phyloP scores from a whole-genome alignment of 2,329 filamentous ascomycete species.

The Aspergillus nomiae region DNA sequence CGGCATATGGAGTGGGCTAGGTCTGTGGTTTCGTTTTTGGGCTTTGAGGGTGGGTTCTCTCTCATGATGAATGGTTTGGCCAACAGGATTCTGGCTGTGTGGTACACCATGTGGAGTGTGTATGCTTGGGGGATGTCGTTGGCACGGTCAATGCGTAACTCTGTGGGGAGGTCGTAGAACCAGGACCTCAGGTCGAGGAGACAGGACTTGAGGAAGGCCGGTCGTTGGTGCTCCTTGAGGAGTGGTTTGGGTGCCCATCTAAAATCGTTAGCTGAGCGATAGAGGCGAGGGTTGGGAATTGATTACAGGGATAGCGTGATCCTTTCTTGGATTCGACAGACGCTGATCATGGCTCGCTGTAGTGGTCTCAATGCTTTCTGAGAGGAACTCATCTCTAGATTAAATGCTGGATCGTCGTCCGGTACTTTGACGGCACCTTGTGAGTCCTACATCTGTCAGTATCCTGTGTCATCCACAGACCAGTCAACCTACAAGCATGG shows the following conservation, averaged over 20 bases:
- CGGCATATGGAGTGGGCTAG: conserved; percentile 15
- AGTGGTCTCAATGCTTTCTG: background rate
- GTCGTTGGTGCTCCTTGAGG: conserved; percentile 20
- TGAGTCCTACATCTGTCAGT: background rate
- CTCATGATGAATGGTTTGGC: conserved; percentile 30
- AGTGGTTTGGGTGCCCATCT: conserved; percentile 37
- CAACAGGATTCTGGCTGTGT: conserved; percentile 37
- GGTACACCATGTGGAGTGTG: conserved; percentile 38
- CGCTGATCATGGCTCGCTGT: background rate
- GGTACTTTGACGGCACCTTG: background rate
- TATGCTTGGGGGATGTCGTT: conserved; percentile 32
- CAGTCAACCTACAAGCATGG: conserved; percentile 32
- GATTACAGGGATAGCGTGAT: conserved; percentile 34
- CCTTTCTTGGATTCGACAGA: conserved; percentile 23
- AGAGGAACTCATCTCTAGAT: conserved; percentile 19
- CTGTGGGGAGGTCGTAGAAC: conserved; percentile 37
- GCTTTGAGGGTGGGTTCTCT: background rate
- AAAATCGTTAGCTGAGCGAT: background rate
- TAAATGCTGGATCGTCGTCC: conserved; percentile 14
- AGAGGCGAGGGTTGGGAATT: background rate
- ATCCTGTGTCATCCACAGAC: background rate
- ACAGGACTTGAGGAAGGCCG: conserved; percentile 33
- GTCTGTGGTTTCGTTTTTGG: conserved; percentile 11
- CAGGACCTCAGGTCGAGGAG: conserved; percentile 37
- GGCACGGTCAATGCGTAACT: conserved; percentile 30